A percentile compares a stretch with the other conserved stretches of the same genome.
These are phyloP conservation scores for Rubia balearica DNA, from an alignment of 305 asterid species.

Conservation along the genomic window DNA sequence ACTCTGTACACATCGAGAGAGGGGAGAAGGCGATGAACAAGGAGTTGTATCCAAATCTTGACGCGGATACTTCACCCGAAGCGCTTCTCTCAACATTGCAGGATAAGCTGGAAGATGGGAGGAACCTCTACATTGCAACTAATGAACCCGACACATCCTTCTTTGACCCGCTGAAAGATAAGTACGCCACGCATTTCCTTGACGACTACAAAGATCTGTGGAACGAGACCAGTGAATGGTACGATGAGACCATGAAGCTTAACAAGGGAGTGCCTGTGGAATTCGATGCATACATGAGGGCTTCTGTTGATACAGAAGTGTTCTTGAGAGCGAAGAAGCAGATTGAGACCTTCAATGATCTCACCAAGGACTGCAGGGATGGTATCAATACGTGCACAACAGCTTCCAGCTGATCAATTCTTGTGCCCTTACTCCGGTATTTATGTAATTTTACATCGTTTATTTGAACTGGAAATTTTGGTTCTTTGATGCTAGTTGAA, in stretches of 20 bases:
- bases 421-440: neutral
- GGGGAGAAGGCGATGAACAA: slow-evolving; percentile 58
- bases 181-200: slow-evolving; percentile 63
- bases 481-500: slow-evolving; percentile 12
- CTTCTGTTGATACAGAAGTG: slow-evolving; percentile 64
- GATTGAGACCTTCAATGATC: slow-evolving; percentile 81
- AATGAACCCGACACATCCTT: slow-evolving; percentile 38
- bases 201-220: slow-evolving; percentile 65
- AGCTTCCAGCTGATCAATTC: slow-evolving; percentile 24
- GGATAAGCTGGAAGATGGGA: slow-evolving; percentile 49
- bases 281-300: slow-evolving; percentile 79
- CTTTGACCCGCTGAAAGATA: slow-evolving; percentile 58
- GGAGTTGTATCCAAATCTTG: slow-evolving; percentile 74
- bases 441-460: neutral
- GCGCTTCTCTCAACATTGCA: slow-evolving; percentile 27
- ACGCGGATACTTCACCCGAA: slow-evolving; percentile 32
- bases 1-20: slow-evolving; percentile 60
- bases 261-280: slow-evolving; percentile 58
- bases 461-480: slow-evolving; percentile 15
- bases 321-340: slow-evolving; percentile 64
- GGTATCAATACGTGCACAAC: slow-evolving; percentile 63
- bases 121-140: slow-evolving; percentile 65
- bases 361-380: slow-evolving; percentile 72
- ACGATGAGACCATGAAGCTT: slow-evolving; percentile 48
- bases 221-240: slow-evolving; percentile 66